These are phyloP conservation scores for Copromyces sp. DNA, from an alignment of 495 filamentous ascomycete genomes.

Conservation along the genomic window DNA sequence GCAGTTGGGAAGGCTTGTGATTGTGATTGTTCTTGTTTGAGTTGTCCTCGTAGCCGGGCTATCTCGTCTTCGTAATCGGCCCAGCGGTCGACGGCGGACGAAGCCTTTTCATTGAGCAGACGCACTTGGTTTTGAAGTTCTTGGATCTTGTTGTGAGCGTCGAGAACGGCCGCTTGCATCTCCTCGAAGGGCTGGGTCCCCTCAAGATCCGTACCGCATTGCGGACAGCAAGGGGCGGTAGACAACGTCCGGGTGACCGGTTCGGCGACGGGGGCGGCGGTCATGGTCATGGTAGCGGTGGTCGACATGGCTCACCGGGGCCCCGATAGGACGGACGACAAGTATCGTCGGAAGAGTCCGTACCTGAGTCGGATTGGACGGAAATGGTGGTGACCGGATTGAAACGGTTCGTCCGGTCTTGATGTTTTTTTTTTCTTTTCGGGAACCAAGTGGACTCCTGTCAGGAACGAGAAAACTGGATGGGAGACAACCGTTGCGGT, in stretches of 20 bases:
- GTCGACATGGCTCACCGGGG: neutral
- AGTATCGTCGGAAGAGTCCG: neutral
- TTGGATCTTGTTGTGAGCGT: conserved; percentile 58
- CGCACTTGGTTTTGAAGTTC: conserved; percentile 75
- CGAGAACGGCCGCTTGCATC: conserved; percentile 38
- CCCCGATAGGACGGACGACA: neutral
- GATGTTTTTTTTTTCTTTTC: neutral
- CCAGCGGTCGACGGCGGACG: conserved; percentile 67
- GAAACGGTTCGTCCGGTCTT: neutral
- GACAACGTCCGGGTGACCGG: neutral
- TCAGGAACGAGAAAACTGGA: neutral
- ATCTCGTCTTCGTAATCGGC: conserved; percentile 95
- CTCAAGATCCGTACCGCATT: conserved; percentile 28
- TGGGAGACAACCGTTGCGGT: neutral
- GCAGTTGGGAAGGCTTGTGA: conserved; percentile 4
- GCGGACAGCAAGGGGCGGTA: conserved; percentile 23
- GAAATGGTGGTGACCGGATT: neutral
- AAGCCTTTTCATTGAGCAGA: conserved; percentile 64
- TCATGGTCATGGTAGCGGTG: neutral
- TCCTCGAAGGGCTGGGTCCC: conserved; percentile 27
- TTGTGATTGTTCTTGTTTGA: conserved; percentile 5
- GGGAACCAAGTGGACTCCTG: neutral
- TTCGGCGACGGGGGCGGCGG: neutral
- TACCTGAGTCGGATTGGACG: neutral
- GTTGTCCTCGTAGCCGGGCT: conserved; percentile 47